Percentiles rank a stretch among this genome's conserved stretches.
Conservation (phyloP, 2,329 filamentous ascomycete species). For the Didymellaceae sp. region DNA sequence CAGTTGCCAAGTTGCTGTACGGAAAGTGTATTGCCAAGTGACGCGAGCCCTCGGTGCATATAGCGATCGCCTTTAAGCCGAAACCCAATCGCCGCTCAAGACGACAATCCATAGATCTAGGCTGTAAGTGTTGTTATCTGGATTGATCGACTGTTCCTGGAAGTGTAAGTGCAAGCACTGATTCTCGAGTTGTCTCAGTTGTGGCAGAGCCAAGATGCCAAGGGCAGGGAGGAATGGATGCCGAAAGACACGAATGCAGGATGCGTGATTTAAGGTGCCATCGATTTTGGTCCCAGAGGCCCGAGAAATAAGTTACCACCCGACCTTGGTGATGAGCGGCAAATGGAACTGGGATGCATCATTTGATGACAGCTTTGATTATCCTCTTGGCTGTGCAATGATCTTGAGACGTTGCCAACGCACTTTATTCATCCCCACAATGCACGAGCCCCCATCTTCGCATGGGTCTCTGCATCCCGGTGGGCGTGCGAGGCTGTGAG, state of each 20-base stretch:
- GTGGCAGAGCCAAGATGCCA: slow-evolving; percentile 13
- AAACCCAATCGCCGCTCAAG: not conserved
- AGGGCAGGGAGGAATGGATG: slow-evolving; percentile 13
- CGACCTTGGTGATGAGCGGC: too few relatives aligned
- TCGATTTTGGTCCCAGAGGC: not conserved
- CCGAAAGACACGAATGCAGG: not conserved
- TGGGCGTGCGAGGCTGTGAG: slow-evolving; percentile 22
- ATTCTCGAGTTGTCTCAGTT: slow-evolving; percentile 11
- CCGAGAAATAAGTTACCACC: too few relatives aligned
- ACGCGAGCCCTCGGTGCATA: not conserved
- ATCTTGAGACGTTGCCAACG: too few relatives aligned
- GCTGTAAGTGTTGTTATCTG: too few relatives aligned
- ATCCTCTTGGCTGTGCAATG: slow-evolving; percentile 25
- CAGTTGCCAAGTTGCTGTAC: slow-evolving; percentile 22
- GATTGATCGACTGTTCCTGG: too few relatives aligned
- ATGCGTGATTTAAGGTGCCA: slow-evolving; percentile 3
- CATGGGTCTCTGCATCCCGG: slow-evolving; percentile 3
- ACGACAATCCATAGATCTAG: too few relatives aligned
- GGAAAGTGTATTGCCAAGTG: slow-evolving; percentile 22
- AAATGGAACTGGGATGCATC: not conserved
- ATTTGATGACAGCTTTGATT: slow-evolving; percentile 26
- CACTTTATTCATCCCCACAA: slow-evolving; percentile 19
- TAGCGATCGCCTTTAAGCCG: not conserved
- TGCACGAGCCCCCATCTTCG: slow-evolving; percentile 9
- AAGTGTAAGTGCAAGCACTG: not conserved